Conservation (phyloP, 768 basidiomycete genomes). For the Lactarius indigo region DNA sequence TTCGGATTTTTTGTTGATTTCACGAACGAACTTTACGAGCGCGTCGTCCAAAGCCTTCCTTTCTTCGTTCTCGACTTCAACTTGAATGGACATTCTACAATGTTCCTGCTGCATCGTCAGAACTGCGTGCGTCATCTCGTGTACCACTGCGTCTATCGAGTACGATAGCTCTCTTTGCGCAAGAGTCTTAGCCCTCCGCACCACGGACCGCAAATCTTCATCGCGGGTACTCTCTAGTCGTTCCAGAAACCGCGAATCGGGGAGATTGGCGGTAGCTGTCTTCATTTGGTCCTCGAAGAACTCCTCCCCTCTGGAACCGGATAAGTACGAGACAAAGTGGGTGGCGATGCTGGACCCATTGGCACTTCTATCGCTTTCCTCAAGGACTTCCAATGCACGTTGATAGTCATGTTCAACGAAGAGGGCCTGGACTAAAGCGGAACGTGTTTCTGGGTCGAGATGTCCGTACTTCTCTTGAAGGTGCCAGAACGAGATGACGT, state of each 20-base stretch:
- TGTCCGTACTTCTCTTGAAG: background rate
- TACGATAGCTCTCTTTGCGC: slow-evolving; percentile 6
- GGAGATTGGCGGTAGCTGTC: background rate
- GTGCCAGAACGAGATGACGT: background rate
- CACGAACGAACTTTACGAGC: slow-evolving; percentile 8
- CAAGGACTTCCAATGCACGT: background rate
- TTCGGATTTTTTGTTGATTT: slow-evolving; percentile 1
- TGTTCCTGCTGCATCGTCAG: slow-evolving; percentile 10
- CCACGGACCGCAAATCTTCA: slow-evolving; percentile 3
- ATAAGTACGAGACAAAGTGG: background rate
- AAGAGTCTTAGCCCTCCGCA: background rate
- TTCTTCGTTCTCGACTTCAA: slow-evolving; percentile 4
- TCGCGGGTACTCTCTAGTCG: background rate
- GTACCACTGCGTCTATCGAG: slow-evolving; percentile 7
- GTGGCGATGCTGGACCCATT: background rate
- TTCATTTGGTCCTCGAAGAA: slow-evolving; percentile 9
- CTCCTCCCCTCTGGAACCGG: background rate
- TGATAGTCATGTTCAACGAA: background rate
- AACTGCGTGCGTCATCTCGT: slow-evolving; percentile 2
- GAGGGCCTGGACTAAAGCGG: background rate
- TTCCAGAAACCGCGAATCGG: slow-evolving; percentile 17
- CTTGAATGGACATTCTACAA: background rate
- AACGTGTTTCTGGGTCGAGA: background rate
- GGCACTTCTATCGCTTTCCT: background rate
- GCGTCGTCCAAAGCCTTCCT: background rate